Percentiles rank a stretch among this genome's conserved stretches.
Evolutionary conservation across 192 early-diverging fungal species (phyloP).

Genomic region (Oehlia diaphana): DNA sequence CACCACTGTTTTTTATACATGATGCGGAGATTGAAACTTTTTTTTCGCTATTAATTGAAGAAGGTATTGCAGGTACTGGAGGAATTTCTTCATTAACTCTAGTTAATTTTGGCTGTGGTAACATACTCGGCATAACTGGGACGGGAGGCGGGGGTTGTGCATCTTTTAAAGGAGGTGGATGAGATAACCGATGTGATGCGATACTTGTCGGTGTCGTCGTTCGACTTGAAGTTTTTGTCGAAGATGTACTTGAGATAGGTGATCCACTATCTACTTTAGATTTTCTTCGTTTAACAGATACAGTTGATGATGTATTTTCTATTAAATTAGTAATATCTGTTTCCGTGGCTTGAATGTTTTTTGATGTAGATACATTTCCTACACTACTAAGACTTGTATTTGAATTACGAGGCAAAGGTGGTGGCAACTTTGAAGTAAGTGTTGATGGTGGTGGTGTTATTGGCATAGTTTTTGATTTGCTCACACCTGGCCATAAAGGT

Average conservation of each 20-base stretch:
- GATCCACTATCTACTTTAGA: background rate
- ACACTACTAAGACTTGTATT: constrained; percentile 7
- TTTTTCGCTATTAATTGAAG: constrained; percentile 13
- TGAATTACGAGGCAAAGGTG: constrained; percentile 14
- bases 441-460: constrained; percentile 1
- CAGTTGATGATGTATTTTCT: background rate
- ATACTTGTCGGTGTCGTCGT: constrained; percentile 5
- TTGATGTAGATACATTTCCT: constrained; percentile 10
- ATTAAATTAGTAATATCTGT: background rate
- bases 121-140: constrained; percentile 18
- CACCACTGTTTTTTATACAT: constrained; percentile 7
- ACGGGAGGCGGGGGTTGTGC: constrained; percentile 17
- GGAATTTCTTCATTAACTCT: constrained; percentile 29
- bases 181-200: constrained; percentile 9
- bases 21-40: background rate
- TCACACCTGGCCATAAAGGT: constrained; percentile 11
- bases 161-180: constrained; percentile 16
- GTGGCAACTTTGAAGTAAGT: constrained; percentile 20
- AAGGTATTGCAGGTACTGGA: constrained; percentile 27
- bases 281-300: background rate
- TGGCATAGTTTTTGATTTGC: constrained; percentile 24
- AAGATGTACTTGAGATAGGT: background rate
- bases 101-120: constrained; percentile 18
- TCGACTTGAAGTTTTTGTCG: constrained; percentile 1
- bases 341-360: constrained; percentile 21